These are phyloP conservation scores for Claviceps purpurea DNA, from an alignment of 2,329 filamentous ascomycete genomes.

Conservation along the genomic window DNA sequence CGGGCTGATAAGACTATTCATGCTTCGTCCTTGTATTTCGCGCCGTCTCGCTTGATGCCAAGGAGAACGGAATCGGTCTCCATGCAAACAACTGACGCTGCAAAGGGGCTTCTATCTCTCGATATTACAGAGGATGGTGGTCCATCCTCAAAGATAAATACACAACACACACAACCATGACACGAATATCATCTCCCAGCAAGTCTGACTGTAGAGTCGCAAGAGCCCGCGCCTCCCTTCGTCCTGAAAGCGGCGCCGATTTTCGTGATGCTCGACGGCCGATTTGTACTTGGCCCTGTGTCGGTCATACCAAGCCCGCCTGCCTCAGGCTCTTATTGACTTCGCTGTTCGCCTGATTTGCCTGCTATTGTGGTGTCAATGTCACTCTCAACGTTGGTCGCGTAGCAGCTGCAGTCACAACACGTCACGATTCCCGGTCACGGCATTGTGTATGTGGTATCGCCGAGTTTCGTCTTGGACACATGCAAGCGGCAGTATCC, in stretches of 20 bases:
- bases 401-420: not conserved
- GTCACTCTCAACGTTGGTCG: constrained; percentile 13
- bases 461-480: not conserved
- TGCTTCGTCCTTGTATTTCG: not conserved
- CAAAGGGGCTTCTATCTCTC: constrained; percentile 18
- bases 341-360: constrained; percentile 14
- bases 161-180: constrained; percentile 17
- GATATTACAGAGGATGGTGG: constrained; percentile 28
- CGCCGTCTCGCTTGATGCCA: not conserved
- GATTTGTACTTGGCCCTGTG: constrained; percentile 10
- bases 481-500: not conserved
- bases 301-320: constrained; percentile 15
- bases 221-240: constrained; percentile 9
- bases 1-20: not conserved
- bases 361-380: constrained; percentile 19
- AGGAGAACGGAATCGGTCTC: not conserved
- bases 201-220: constrained; percentile 8
- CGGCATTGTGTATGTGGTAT: not conserved
- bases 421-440: not conserved
- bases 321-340: constrained; percentile 16
- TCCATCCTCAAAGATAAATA: constrained; percentile 33
- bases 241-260: constrained; percentile 7
- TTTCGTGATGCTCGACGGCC: constrained; percentile 16
- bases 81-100: not conserved
- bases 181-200: constrained; percentile 13